Evolutionary conservation across 75 land plant species (phyloP).

Genomic region (Pseudotsuga menziesii): DNA sequence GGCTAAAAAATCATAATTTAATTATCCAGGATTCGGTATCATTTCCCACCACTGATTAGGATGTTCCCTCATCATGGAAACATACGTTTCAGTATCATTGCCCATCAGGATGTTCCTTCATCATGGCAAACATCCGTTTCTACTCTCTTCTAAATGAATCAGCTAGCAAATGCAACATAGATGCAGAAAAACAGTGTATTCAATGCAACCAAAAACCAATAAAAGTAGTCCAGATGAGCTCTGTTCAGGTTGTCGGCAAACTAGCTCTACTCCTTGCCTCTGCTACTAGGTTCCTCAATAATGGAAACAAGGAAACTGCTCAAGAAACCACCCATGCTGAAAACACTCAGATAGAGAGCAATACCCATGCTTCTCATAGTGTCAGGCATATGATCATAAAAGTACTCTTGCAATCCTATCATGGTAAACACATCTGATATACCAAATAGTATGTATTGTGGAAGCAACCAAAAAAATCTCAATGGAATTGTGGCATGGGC

Average conservation of each 20-base stretch:
- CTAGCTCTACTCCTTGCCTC: slow-evolving; percentile 24
- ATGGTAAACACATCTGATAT: slow-evolving; percentile 32
- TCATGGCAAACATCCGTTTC: not conserved
- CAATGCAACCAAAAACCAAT: slow-evolving; percentile 44
- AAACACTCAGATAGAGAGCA: slow-evolving; percentile 43
- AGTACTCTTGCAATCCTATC: slow-evolving; percentile 49
- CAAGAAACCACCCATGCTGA: slow-evolving; percentile 47
- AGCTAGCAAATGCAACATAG: slow-evolving; percentile 2
- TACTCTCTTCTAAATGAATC: not conserved
- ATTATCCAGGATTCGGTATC: too few relatives aligned
- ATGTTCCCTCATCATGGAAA: too few relatives aligned
- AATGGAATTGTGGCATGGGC: slow-evolving; percentile 38
- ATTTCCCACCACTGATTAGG: too few relatives aligned
- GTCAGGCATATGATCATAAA: slow-evolving; percentile 57
- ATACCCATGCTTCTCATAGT: slow-evolving; percentile 50
- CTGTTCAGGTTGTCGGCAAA: slow-evolving; percentile 40
- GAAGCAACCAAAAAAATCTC: slow-evolving; percentile 61
- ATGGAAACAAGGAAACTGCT: slow-evolving; percentile 42
- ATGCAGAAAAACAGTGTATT: slow-evolving; percentile 16
- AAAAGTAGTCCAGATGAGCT: slow-evolving; percentile 49
- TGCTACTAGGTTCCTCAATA: slow-evolving; percentile 31
- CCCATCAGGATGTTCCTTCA: not conserved
- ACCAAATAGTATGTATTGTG: slow-evolving; percentile 48
- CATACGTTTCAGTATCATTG: too few relatives aligned
- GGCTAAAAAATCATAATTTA: too few relatives aligned